These are phyloP conservation scores for Wickerhamiella allomyrinae DNA, from an alignment of 805 yeast species.

Conservation along the genomic window DNA sequence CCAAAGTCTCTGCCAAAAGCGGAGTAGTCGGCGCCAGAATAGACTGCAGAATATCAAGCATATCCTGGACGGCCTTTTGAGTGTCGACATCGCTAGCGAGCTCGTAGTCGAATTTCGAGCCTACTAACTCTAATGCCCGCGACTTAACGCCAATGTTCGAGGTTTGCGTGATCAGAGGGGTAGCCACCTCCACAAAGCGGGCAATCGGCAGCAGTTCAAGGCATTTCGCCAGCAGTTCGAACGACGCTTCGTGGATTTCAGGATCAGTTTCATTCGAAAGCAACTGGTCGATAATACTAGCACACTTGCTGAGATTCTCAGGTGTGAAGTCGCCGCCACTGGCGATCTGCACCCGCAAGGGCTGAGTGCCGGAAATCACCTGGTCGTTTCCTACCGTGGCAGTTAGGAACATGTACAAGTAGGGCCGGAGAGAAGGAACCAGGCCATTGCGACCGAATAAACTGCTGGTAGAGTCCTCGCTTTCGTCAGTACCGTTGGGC, in stretches of 20 bases:
- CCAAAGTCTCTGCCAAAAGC: slow-evolving; percentile 9
- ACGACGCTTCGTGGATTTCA: slow-evolving; percentile 31
- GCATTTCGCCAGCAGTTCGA: slow-evolving; percentile 44
- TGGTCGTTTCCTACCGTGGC: slow-evolving; percentile 30
- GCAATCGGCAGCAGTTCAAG: slow-evolving; percentile 62
- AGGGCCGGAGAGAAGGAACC: slow-evolving; percentile 19
- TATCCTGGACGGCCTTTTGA: slow-evolving; percentile 35
- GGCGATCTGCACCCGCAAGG: slow-evolving; percentile 40
- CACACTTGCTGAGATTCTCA: slow-evolving; percentile 13
- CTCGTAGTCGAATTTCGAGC: slow-evolving; percentile 58
- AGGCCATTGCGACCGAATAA: slow-evolving; percentile 37
- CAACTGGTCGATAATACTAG: slow-evolving; percentile 17
- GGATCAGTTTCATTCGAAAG: slow-evolving; percentile 16
- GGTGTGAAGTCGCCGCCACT: background rate
- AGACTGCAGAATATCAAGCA: slow-evolving; percentile 39
- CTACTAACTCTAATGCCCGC: slow-evolving; percentile 47
- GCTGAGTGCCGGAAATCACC: slow-evolving; percentile 29
- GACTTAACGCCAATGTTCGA: slow-evolving; percentile 38
- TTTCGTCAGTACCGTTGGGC: slow-evolving; percentile 22
- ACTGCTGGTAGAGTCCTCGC: slow-evolving; percentile 24
- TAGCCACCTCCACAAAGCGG: slow-evolving; percentile 52
- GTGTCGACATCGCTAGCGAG: slow-evolving; percentile 37
- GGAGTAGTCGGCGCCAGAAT: slow-evolving; percentile 20
- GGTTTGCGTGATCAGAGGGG: slow-evolving; percentile 25
- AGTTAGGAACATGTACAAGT: slow-evolving; percentile 43